Base-by-base conservation (phyloP, 495 filamentous ascomycete species). In the Aspergillus haitiensis region DNA sequence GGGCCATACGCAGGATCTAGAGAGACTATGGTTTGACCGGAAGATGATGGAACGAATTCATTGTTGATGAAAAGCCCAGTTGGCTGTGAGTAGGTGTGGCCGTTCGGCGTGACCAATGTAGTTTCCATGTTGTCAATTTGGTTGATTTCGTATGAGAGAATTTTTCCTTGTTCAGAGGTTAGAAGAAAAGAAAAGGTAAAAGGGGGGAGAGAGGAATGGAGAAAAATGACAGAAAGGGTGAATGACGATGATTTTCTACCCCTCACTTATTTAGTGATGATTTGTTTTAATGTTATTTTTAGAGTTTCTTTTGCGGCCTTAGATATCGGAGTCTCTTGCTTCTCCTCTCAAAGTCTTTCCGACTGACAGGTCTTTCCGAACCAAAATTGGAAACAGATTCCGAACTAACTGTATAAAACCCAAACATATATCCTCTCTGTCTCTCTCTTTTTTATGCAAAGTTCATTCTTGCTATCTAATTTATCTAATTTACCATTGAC, bases 21-120 rank as follows among this genome's bases (percentile, higher is more conserved):
- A 11, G 85, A 85, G 3, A 82, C 82, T 42, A 98, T 84, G 56
- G 82, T 95, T 59, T 88, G 81, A 12, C 84, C 89, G 18, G 82
- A 83, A 61, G 80, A 86, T 61, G 86, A 86, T 62, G 86, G 82
- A 44, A 96, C 87, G 66, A 92, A 96, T 70, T 96, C 89, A 63
- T 96, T 96, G 76, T 96, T 93, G 77, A 98, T 96, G 75, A 97
- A 97, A 13, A 98, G 84, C 16, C 93, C 93, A 15, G 85, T 81
- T 3, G 88, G 89, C 73, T 93, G 88, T 9, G 77, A 81, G 72
- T 92, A 91, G 67, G 86, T 89, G 65, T 72, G 82, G 72, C 93
- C 93, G 74, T 98, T 98, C 13, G 94, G 94, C 39, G 92, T 89
- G 18, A 84, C 88, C 45, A 98, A 85, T 58, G 93, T 81, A 7